These are phyloP conservation scores for Peronosclerospora sorghi DNA, from an alignment of 352 stramenopile genomes.

Conservation along the genomic window DNA sequence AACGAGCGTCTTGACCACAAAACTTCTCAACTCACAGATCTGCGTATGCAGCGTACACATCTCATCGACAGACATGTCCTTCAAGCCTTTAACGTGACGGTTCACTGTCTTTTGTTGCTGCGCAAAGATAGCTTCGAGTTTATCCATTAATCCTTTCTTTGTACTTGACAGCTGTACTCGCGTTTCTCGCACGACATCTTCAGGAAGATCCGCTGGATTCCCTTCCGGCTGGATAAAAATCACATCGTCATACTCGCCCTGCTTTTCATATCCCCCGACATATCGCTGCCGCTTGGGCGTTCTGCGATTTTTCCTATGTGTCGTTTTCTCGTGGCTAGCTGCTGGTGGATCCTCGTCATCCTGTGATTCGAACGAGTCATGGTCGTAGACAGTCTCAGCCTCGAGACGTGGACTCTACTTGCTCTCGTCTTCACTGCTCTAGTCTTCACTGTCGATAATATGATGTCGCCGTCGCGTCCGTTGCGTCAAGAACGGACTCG, in stretches of 20 bases:
- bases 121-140: conserved; percentile 23
- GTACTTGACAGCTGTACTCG: conserved; percentile 28
- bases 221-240: conserved; percentile 81
- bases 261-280: conserved; percentile 62
- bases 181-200: conserved; percentile 60
- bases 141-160: conserved; percentile 24
- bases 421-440: conserved; percentile 15
- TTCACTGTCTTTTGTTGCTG: conserved; percentile 13
- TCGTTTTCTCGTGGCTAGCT: not conserved
- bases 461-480: conserved; percentile 16
- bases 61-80: conserved; percentile 12
- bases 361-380: not conserved
- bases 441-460: conserved; percentile 31
- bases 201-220: conserved; percentile 52
- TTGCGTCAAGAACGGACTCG: conserved; percentile 2
- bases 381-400: not conserved
- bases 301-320: conserved; percentile 6
- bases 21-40: conserved; percentile 26
- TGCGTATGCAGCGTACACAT: conserved; percentile 20
- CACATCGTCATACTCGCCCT: conserved; percentile 41
- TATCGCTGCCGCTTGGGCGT: conserved; percentile 31
- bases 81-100: conserved; percentile 13
- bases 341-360: not conserved
- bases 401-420: conserved; percentile 1
- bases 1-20: conserved; percentile 41